Base-by-base conservation (phyloP, 257 asterid species). In the Lycium ferocissimum region DNA sequence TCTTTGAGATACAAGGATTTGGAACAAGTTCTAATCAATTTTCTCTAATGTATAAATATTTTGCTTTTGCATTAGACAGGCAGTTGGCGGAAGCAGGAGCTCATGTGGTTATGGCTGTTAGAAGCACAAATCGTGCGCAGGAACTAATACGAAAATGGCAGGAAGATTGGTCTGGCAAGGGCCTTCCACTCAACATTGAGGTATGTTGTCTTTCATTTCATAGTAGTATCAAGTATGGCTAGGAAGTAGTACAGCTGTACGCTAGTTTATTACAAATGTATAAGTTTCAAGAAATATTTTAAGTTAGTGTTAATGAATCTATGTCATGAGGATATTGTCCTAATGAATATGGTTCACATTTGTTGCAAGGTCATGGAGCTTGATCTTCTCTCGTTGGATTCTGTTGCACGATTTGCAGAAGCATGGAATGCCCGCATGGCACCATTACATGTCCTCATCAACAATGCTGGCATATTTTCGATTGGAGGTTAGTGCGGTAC, bases 41-140 rank as follows among this genome's bases (percentile, higher is more conserved):
- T 83, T 75, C 82, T 56, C 67, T 75, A 84, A 47, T 66, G 81
- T 79, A 65, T 70, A 81, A 71, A 53, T 80, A 71, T 63, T 85
- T 85, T 47, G 22, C 37, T 83, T 84, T 20, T 82, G 82, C 82
- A 78, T 85, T 70, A 83, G 78, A 67, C 89, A 93, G 96, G 89
- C 99, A 95, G 89, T 90, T 97, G 92, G 97, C 97, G 0, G 98
- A 97, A 89, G 91, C 98, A 82, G 98, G 99, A 57, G 99, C 92
- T 1, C 99, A 95, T 86, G 97, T 95, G 20, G 91, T 95, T 88
- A 97, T 97, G 99, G 99, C 99, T 5, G 99, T 95, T 59, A 91
- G 98, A 88, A 97, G 94, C 82, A 83, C 94, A 3, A 91, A 90
- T 85, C 94, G 94, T 0, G 98, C 99, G 17, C 89, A 83, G 86